phyloP scores from a whole-genome alignment of 495 filamentous ascomycete species.

The Trichoderma virens region DNA sequence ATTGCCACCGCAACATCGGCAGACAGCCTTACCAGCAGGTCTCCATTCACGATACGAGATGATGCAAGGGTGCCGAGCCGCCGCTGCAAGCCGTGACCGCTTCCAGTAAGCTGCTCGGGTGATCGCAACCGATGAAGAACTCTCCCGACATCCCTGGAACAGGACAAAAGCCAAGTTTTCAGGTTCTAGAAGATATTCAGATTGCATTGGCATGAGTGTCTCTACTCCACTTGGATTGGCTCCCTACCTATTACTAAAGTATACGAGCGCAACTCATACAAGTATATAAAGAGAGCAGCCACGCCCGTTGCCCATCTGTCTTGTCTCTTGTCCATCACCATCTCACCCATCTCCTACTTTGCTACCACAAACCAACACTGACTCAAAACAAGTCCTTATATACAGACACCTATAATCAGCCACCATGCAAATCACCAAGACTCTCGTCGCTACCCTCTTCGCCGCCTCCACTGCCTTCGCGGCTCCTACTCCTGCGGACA shows the following conservation, averaged over 20 bases:
- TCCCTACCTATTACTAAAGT: neutral
- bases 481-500: conserved; percentile 21
- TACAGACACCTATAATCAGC: conserved; percentile 11
- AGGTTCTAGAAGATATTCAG: neutral
- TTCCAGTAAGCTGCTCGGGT: neutral
- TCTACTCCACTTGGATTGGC: neutral
- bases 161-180: neutral
- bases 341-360: neutral
- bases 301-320: too few species aligned
- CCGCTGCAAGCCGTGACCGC: neutral
- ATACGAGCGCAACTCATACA: too few species aligned
- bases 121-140: neutral
- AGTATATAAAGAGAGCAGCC: neutral
- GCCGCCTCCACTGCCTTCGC: conserved; percentile 33
- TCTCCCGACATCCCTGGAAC: neutral
- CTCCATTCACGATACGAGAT: neutral
- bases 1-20: neutral
- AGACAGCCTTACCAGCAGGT: neutral
- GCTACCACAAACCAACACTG: neutral
- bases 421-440: conserved; percentile 41
- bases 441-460: conserved; percentile 30
- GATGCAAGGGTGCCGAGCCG: neutral
- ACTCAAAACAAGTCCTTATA: neutral
- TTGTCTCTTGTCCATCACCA: neutral
- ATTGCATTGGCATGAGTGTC: neutral